phyloP scores from a whole-genome alignment of 768 basidiomycete genomes.

The Amanita pallidorosea region DNA sequence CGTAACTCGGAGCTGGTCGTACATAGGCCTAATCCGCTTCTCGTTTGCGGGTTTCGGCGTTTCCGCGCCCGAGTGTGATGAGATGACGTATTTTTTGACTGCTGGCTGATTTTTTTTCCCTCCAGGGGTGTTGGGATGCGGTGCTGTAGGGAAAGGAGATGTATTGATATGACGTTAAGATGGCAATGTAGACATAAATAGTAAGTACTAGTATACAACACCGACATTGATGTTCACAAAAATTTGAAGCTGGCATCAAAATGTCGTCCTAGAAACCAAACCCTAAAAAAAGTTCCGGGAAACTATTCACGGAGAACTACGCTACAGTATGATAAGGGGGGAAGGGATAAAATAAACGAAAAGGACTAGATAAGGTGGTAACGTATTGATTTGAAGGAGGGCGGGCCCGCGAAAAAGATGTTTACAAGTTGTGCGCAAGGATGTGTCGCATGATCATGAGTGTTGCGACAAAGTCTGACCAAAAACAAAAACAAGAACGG shows the following conservation, averaged over 20 bases:
- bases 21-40: too few species aligned
- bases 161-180: background rate
- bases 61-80: too few species aligned
- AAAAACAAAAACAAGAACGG: background rate
- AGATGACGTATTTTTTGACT: too few species aligned
- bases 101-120: too few species aligned
- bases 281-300: background rate
- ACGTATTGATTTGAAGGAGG: background rate
- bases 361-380: background rate
- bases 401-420: background rate
- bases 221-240: background rate
- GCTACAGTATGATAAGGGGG: background rate
- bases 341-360: background rate
- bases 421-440: slow-evolving; percentile 26
- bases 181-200: background rate
- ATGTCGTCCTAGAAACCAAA: background rate
- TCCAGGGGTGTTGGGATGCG: background rate
- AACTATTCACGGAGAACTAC: background rate
- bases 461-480: slow-evolving; percentile 47
- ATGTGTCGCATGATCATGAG: slow-evolving; percentile 60
- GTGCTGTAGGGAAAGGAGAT: background rate
- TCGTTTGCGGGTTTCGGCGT: too few species aligned
- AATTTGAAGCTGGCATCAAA: background rate
- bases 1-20: too few species aligned
- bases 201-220: background rate